Conservation (phyloP, 1,284 basidiomycete species). For the Inonotus obliquus region DNA sequence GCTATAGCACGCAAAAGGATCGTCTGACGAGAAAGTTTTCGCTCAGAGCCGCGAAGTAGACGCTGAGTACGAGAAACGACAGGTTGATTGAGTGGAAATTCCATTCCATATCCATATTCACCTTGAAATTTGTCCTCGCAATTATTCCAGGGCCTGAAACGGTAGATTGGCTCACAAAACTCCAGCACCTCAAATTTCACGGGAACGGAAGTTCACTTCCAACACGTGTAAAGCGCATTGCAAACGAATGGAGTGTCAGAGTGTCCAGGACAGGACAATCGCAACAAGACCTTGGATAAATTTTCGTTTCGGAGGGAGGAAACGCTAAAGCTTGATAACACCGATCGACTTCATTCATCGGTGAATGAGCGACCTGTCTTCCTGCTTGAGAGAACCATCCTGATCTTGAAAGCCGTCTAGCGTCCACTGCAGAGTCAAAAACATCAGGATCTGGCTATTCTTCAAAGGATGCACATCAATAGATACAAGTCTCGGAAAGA, state of each 20-base stretch:
- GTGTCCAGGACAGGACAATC: background rate
- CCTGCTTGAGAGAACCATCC: background rate
- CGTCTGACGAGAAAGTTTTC: background rate
- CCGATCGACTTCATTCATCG: background rate
- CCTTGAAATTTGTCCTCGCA: background rate
- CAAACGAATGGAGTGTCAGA: background rate
- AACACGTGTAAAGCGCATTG: background rate
- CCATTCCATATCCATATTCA: background rate
- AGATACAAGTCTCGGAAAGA: background rate
- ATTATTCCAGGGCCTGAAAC: background rate
- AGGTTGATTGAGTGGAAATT: background rate
- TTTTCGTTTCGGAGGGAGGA: background rate
- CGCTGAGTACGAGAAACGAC: background rate
- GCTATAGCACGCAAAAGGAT: too few relatives aligned
- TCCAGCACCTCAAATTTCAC: background rate
- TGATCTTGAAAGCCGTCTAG: too few relatives aligned
- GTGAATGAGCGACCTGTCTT: too few relatives aligned
- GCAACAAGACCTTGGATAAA: background rate
- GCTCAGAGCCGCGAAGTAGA: background rate
- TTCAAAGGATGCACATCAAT: background rate
- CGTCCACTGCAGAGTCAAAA: background rate
- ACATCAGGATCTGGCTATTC: background rate
- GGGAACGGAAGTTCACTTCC: background rate
- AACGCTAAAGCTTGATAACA: background rate
- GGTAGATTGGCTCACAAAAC: background rate